These are phyloP conservation scores for Aspergillus pseudoterreus DNA, from an alignment of 2,329 filamentous ascomycete species.

Conservation along the genomic window DNA sequence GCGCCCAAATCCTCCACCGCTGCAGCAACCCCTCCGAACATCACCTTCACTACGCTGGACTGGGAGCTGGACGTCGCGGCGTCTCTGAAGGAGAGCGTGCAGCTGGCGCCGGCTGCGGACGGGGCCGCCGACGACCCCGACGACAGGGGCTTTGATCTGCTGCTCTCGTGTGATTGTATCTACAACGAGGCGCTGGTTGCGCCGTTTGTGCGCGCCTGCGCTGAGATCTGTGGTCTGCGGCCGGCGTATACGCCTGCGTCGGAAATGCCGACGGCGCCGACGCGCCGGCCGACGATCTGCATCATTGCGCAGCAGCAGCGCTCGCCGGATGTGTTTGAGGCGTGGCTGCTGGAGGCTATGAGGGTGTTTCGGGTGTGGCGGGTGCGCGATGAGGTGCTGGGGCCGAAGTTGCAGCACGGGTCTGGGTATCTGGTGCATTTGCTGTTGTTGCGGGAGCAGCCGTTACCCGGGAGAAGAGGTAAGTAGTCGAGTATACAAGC, in stretches of 20 bases:
- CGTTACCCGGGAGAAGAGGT: too few species aligned
- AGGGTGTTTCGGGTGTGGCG: constrained; percentile 70
- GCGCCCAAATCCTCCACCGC: not conserved
- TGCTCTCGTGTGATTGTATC: constrained; percentile 89
- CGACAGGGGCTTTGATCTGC: constrained; percentile 59
- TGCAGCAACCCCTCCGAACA: constrained; percentile 29
- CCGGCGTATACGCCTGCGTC: constrained; percentile 15
- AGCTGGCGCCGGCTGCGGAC: not conserved
- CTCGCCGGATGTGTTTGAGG: constrained; percentile 77
- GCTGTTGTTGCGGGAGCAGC: constrained; percentile 54
- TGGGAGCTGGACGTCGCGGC: constrained; percentile 65
- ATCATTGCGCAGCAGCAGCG: constrained; percentile 87
- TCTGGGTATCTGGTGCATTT: constrained; percentile 82
- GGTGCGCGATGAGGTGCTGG: constrained; percentile 62
- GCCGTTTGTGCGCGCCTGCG: constrained; percentile 78
- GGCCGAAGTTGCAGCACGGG: constrained; percentile 55
- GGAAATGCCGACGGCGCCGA: not conserved
- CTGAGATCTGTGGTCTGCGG: constrained; percentile 66
- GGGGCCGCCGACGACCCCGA: constrained; percentile 20
- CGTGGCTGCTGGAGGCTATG: constrained; percentile 70
- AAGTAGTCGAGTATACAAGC: not conserved
- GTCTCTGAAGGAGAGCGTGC: constrained; percentile 34
- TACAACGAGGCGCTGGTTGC: constrained; percentile 85
- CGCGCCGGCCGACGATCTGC: constrained; percentile 58
- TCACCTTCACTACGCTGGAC: constrained; percentile 65